Evolutionary conservation across 2,329 filamentous ascomycete species (phyloP), one percentile per base, ranked within the genome.

Genomic region (Fusarium sp.): DNA sequence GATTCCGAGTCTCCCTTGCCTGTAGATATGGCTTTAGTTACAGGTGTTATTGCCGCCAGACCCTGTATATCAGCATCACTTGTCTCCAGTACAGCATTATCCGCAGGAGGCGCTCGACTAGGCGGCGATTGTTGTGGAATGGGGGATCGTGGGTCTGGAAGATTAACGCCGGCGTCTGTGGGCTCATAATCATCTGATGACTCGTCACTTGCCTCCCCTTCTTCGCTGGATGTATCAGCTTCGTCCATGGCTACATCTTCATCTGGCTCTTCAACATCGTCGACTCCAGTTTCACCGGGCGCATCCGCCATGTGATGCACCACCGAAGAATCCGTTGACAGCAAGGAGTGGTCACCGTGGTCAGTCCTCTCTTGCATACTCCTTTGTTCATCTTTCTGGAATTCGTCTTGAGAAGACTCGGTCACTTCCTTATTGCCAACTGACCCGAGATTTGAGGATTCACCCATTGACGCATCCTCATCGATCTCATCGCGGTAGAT

Each of bases 121-220:
- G 46, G 28, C 38, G 49, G 54, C 6, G 42, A 48, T 31, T 46
- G 42, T 32, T 45, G 43, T 11, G 35, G 46, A 19, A 40, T 34
- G 31, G 55, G 35, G 24, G 65, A 42, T 11, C 57, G 47, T 13
- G 41, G 44, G 25, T 44, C 44, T 35, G 52, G 53, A n/a, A 70
- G 42, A 39, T 64, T 53, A 34, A 69, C 25, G 8, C 54, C 63
- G n/a, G 76, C 77, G 50, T 80, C 81, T 15, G 83, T 83, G 43
- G 85, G 85, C 61, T 88, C 84, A 66, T 87, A 86, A 44, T 76
- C 80, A 57, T 87, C 85, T 3, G 83, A 83, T 24, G 60, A 67
- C 25, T 70, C 67, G n/a, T 68, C 68, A 24, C 22, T 31, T 11
- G 54, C 59, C 11, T 58, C 68, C 40, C 76, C 80, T 28, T 67